phyloP scores from a whole-genome alignment of 768 basidiomycete genomes.

The Xerocomellus amylosporus region DNA sequence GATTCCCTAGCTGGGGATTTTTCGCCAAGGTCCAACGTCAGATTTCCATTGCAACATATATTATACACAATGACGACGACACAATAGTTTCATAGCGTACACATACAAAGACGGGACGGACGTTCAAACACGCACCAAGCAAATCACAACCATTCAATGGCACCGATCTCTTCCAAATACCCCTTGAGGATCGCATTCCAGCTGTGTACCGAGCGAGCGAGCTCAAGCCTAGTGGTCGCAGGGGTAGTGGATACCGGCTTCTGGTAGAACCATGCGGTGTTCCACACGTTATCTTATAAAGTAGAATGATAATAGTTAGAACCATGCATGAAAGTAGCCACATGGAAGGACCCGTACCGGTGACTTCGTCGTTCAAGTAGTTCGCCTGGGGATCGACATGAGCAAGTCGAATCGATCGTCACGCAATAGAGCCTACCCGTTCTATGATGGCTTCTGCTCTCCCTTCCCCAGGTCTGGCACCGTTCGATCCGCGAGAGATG shows the following conservation, averaged over 20 bases:
- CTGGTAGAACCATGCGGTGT: constrained; percentile 9
- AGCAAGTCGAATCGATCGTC: not conserved
- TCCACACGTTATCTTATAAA: constrained; percentile 8
- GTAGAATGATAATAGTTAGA: not conserved
- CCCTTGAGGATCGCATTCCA: constrained; percentile 1
- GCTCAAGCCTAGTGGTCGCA: not conserved
- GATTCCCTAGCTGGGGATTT: no score
- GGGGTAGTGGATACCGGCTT: not conserved
- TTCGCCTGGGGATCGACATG: not conserved
- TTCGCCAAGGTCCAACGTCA: not conserved
- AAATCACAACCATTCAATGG: not conserved
- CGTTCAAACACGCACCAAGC: not conserved
- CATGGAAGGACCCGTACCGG: not conserved
- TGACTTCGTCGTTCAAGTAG: not conserved
- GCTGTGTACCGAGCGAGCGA: not conserved
- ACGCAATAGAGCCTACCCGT: not conserved
- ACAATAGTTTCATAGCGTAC: not conserved
- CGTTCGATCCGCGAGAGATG: constrained; percentile 2
- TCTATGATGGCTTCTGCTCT: not conserved
- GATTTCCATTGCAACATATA: not conserved
- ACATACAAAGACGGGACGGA: not conserved
- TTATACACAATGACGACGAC: no score
- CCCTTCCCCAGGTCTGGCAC: not conserved
- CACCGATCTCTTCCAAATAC: constrained; percentile 1
- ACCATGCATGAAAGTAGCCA: not conserved